phyloP scores from a whole-genome alignment of 768 basidiomycete genomes.

The Pisolithus orientalis region DNA sequence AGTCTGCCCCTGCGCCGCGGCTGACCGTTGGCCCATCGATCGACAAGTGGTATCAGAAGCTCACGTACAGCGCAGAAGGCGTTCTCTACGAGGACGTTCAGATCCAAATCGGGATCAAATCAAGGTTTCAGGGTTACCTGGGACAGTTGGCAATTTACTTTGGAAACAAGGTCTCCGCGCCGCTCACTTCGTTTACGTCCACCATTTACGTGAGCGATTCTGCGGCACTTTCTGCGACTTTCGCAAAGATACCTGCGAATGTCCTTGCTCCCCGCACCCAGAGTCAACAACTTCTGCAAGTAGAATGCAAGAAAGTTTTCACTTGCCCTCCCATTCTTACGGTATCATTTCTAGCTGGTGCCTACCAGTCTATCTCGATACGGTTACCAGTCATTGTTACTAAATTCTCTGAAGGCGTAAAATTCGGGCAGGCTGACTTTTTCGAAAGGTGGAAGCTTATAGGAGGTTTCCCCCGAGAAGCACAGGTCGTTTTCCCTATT shows the following conservation, averaged over 20 bases:
- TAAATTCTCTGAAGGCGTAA: constrained; percentile 93
- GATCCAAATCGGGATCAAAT: constrained; percentile 94
- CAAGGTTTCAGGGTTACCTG: constrained; percentile 90
- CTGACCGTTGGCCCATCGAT: constrained; percentile 65
- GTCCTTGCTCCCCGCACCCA: constrained; percentile 79
- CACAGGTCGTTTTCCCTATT: constrained; percentile 84
- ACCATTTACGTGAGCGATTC: constrained; percentile 68
- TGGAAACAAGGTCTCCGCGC: constrained; percentile 87
- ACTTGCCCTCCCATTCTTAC: constrained; percentile 68
- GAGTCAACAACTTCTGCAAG: constrained; percentile 86
- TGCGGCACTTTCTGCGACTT: constrained; percentile 72
- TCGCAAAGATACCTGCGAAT: constrained; percentile 87
- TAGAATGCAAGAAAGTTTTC: constrained; percentile 93
- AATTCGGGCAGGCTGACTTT: constrained; percentile 77
- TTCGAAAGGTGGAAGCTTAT: constrained; percentile 99
- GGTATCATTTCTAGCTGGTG: constrained; percentile 88
- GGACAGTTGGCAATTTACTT: constrained; percentile 93
- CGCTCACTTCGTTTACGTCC: constrained; percentile 90
- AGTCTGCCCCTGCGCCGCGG: constrained; percentile 34
- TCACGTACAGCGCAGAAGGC: constrained; percentile 76
- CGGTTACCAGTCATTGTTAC: constrained; percentile 82
- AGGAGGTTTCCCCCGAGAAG: constrained; percentile 90
- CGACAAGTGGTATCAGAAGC: constrained; percentile 85
- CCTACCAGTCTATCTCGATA: constrained; percentile 80
- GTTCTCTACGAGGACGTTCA: constrained; percentile 94